Base-by-base conservation (phyloP, 345 rosid genomes). In the Gossypium mustelinum region DNA sequence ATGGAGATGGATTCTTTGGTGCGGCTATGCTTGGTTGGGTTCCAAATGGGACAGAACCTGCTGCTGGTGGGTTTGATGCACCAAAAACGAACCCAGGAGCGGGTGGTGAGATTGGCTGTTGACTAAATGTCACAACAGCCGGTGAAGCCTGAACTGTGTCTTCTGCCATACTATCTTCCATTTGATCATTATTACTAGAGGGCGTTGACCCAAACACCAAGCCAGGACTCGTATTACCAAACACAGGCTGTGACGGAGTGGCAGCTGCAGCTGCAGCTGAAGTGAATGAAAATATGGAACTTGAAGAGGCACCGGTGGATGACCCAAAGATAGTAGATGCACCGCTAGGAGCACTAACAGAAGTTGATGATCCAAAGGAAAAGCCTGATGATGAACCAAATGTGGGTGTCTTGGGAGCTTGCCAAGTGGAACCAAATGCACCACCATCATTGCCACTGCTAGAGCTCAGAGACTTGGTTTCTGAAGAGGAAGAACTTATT, bases 91-190 rank as follows among this genome's bases (percentile, higher is more conserved):
- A 82, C 29, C 79, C 63, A 59, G 86, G 64, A 22, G 77, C 12
- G 34, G 84, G 73, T 18, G 86, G 50, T 27, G 69, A 20, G 72
- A 77, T 66, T 14, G 89, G 65, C 57, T 76, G 86, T 73, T 86
- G 97, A 75, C 83, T 86, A 84, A 89, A 89, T 50, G 74, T 75
- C 13, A 90, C 68, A 70, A 62, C 82, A 17, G 87, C 10, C 13
- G 89, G 76, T 29, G 85, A 70, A 25, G 92, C 85, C 75, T 84
- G 97, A 63, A 89, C 83, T 7, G 89, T 85, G 87, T 96, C 99
- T 85, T 93, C 99, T 12, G 97, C 93, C 99, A 96, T 96, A 81
- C 94, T 90, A 81, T 96, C 98, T 83, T 95, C 99, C 93, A 91
- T 84, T 73, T 92, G 97, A 83, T 88, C 94, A 76, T 79, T 88